Base-by-base conservation (phyloP, 148 eudicot species). In the Vaccinium vitisidaea region DNA sequence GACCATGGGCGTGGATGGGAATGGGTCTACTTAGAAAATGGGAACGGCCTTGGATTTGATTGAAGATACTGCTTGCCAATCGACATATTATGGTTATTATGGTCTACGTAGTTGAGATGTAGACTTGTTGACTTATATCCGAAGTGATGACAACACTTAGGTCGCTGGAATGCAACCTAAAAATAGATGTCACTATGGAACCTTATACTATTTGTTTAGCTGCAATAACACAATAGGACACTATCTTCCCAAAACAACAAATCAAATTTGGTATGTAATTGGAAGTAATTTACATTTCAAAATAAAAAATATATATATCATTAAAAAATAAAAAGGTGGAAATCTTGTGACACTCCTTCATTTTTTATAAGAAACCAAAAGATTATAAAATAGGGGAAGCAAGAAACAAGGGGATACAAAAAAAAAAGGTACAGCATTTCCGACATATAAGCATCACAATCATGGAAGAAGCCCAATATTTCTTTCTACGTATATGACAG, bases 221-320 rank as follows among this genome's bases (percentile, higher is more conserved):
- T 46, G 52, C 25, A 43, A 43, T 61, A 59, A 2, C n/a, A 61
- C 8, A 58, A 25, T 61, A 14, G 6, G 36, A 39, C 32, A 25
- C 53, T 81, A 50, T 61, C 39, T 81, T 61, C 61, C 23, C 13
- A 7, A 63, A 81, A 81, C 74, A 81, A 46, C 36, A 81, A 81
- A 46, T 21, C 50, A 63, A 65, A 61, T 61, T 43, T 61, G 74
- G 73, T 8, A 61, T 58, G 70, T 43, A 11, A n/a, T n/a, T 43
- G 39, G 56, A 39, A 30, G 59, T 46, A 80, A 9, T 32, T 23
- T 8, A 79, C 7, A 69, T 36, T 70, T 52, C 77, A 70, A 10
- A 11, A 2, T 3, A n/a, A 8, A n/a, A 8, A 6, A 11, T 32
- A 36, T 36, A 21, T 21, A 6, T n/a, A 0, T n/a, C 4, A 63